Conservation (phyloP, 2,329 filamentous ascomycete species). For the Cladosporium austrohemisphaericum region DNA sequence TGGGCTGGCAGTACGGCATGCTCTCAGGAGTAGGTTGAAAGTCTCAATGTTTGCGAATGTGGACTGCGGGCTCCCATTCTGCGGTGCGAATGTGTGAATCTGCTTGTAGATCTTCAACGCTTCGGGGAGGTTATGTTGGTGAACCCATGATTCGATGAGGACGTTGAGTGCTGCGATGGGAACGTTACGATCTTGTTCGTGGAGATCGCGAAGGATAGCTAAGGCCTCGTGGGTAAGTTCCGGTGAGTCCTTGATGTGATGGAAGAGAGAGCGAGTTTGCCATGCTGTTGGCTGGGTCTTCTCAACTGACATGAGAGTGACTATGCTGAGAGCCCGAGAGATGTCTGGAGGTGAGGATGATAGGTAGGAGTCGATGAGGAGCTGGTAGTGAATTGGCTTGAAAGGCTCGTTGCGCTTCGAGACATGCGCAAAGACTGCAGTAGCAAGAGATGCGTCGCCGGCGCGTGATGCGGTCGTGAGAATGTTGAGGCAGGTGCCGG, state of each 20-base stretch:
- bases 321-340: slow-evolving; percentile 61
- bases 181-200: slow-evolving; percentile 46
- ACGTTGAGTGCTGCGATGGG: slow-evolving; percentile 51
- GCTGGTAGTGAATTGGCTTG: slow-evolving; percentile 70
- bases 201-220: slow-evolving; percentile 54
- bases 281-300: slow-evolving; percentile 55
- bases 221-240: slow-evolving; percentile 52
- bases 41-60: slow-evolving; percentile 46
- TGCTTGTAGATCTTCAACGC: slow-evolving; percentile 61
- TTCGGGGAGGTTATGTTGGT: slow-evolving; percentile 42
- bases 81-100: slow-evolving; percentile 44
- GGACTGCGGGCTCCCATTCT: slow-evolving; percentile 20
- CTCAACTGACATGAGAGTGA: slow-evolving; percentile 69
- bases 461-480: slow-evolving; percentile 68
- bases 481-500: slow-evolving; percentile 63
- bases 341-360: slow-evolving; percentile 53
- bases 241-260: slow-evolving; percentile 49
- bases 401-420: slow-evolving; percentile 57
- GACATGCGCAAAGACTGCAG: slow-evolving; percentile 65
- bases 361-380: slow-evolving; percentile 69
- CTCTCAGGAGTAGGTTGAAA: slow-evolving; percentile 54
- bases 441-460: slow-evolving; percentile 65
- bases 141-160: slow-evolving; percentile 51
- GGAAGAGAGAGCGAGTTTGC: slow-evolving; percentile 62
- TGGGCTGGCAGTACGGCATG: slow-evolving; percentile 25